Evolutionary conservation across 495 filamentous ascomycete genomes (phyloP).

Genomic region (Aspergillus egyptiacus): DNA sequence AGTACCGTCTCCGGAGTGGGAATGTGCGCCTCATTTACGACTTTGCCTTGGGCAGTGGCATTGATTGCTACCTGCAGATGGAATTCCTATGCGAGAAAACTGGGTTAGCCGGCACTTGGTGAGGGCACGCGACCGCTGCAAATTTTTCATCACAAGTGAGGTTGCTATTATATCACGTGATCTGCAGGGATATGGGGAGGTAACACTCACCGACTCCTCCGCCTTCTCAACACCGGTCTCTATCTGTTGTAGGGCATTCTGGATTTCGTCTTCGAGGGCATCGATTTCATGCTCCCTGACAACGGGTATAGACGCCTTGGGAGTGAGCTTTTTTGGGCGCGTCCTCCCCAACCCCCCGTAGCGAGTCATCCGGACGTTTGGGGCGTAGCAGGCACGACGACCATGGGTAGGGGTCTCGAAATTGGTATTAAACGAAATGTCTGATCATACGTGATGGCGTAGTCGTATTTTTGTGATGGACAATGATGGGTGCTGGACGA

Average conservation of each 20-base stretch:
- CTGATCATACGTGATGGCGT: constrained; percentile 50
- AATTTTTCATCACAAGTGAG: constrained; percentile 25
- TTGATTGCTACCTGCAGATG: constrained; percentile 93
- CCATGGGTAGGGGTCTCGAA: constrained; percentile 41
- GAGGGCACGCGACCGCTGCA: constrained; percentile 17
- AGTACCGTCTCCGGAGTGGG: constrained; percentile 78
- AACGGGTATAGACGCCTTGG: constrained; percentile 78
- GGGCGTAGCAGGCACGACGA: constrained; percentile 41
- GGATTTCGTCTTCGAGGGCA: constrained; percentile 59
- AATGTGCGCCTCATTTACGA: constrained; percentile 62
- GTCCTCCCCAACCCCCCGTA: constrained; percentile 49
- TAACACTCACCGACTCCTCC: constrained; percentile 86
- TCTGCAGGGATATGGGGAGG: constrained; percentile 32
- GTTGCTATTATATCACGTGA: constrained; percentile 51
- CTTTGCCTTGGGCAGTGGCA: constrained; percentile 68
- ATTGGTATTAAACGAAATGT: constrained; percentile 39
- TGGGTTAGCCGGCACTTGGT: constrained; percentile 21
- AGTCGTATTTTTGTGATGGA: constrained; percentile 52
- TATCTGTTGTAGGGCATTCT: constrained; percentile 66
- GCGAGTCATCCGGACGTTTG: constrained; percentile 65
- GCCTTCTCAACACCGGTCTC: constrained; percentile 94
- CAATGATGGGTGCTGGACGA: constrained; percentile 42
- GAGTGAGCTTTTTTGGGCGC: constrained; percentile 85
- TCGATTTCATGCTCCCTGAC: constrained; percentile 89
- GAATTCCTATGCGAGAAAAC: constrained; percentile 66